Conservation (phyloP, 192 early-diverging fungal species). For the Lobulomyces angularis region DNA sequence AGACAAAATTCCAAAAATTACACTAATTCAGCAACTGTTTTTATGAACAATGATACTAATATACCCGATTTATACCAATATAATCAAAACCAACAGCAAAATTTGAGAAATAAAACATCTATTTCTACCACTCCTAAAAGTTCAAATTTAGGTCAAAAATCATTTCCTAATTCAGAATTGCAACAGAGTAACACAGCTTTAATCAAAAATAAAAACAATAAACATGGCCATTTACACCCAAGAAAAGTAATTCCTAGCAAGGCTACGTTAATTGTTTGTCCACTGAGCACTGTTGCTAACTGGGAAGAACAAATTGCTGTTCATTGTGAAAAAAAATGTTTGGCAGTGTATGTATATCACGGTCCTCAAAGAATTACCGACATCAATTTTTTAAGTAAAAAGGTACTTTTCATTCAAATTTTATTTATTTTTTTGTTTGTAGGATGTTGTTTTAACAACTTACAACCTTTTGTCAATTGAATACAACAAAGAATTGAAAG, state of each 20-base stretch:
- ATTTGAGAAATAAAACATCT: no score
- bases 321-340: slow-evolving; percentile 22
- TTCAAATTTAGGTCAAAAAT: no score
- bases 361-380: slow-evolving; percentile 32
- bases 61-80: no score
- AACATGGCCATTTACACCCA: no score
- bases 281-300: slow-evolving; percentile 55
- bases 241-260: slow-evolving; percentile 8
- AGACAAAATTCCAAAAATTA: no score
- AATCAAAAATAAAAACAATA: no score
- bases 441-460: slow-evolving; percentile 62
- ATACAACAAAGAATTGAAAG: slow-evolving; percentile 20
- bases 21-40: no score
- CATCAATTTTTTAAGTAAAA: slow-evolving; percentile 30
- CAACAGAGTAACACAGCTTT: no score
- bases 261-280: slow-evolving; percentile 58
- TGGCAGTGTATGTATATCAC: slow-evolving; percentile 51
- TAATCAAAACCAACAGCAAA: no score
- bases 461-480: slow-evolving; percentile 52
- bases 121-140: no score
- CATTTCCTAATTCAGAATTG: no score
- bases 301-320: slow-evolving; percentile 58
- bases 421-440: slow-evolving; percentile 2
- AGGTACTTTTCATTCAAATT: slow-evolving; percentile 15
- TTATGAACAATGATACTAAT: no score